A percentile compares a stretch with the other conserved stretches of the same genome.
These are phyloP conservation scores for Canavalia gladiata DNA, from an alignment of 306 rosid species.

Conservation along the genomic window DNA sequence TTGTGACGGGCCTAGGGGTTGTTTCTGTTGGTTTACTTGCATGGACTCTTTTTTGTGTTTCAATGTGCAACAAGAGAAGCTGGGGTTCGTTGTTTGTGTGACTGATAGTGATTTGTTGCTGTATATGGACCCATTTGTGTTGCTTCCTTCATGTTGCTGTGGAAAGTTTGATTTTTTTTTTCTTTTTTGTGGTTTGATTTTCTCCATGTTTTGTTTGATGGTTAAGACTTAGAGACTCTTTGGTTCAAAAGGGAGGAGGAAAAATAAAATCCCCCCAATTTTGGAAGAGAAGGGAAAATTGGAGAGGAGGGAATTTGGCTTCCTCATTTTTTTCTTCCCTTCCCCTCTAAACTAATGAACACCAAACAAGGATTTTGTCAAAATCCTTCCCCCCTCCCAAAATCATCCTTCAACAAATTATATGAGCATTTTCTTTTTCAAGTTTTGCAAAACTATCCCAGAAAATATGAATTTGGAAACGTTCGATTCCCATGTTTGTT, in stretches of 20 bases:
- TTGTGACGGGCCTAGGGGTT: not conserved
- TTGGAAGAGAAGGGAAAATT: not conserved
- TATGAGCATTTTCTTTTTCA: too few relatives aligned
- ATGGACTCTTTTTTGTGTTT: not conserved
- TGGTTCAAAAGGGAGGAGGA: not conserved
- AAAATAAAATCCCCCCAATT: not conserved
- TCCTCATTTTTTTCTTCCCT: not conserved
- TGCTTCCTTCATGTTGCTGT: not conserved
- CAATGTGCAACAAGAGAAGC: not conserved
- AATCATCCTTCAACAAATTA: too few relatives aligned
- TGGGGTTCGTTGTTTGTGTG: not conserved
- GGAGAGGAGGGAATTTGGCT: not conserved
- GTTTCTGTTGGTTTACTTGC: conserved; percentile 22
- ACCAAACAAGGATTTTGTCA: not conserved
- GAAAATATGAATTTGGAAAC: too few relatives aligned
- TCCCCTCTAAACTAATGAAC: not conserved
- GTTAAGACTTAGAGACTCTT: not conserved
- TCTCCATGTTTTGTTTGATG: not conserved
- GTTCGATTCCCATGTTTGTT: too few relatives aligned
- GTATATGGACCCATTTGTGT: conserved; percentile 12
- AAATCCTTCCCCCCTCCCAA: not conserved
- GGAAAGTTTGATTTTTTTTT: not conserved
- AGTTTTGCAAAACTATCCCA: too few relatives aligned
- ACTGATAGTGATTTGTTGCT: conserved; percentile 14
- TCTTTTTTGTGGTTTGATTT: conserved; percentile 5